Percentiles rank a stretch among this genome's conserved stretches.
Evolutionary conservation across 208 protist species (phyloP).

Genomic region (Trypanosoma scelopori): DNA sequence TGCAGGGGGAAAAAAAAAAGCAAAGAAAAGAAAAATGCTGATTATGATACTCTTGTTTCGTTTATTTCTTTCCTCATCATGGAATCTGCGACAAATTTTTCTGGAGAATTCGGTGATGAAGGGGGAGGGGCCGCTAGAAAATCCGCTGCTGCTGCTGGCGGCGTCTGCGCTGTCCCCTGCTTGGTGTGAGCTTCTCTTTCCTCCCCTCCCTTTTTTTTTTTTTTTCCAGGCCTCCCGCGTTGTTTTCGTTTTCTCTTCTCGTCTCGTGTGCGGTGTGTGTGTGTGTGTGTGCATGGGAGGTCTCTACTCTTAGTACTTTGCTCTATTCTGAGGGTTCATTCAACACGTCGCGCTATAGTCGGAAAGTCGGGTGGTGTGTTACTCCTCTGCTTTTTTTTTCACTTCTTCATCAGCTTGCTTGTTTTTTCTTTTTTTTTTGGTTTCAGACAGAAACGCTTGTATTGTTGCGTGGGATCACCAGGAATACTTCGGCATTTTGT

Average conservation of each 20-base stretch:
- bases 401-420: no score
- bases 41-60: no score
- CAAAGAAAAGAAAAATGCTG: not conserved
- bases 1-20: constrained; percentile 1
- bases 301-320: no score
- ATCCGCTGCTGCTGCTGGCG: not conserved
- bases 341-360: no score
- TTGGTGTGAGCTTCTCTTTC: not conserved
- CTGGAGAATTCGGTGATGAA: not conserved
- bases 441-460: no score
- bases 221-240: no score
- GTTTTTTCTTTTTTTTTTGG: constrained; percentile 9
- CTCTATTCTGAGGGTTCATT: no score
- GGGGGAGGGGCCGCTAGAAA: not conserved
- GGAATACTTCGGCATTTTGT: no score
- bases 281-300: not conserved
- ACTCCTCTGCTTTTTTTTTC: constrained; percentile 12
- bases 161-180: no score
- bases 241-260: no score
- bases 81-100: not conserved
- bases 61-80: not conserved
- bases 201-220: not conserved
- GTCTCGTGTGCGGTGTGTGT: no score
- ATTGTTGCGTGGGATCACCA: no score
- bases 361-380: not conserved